phyloP scores from a whole-genome alignment of 768 basidiomycete genomes.

The Boletus pseudo-olivaceus region DNA sequence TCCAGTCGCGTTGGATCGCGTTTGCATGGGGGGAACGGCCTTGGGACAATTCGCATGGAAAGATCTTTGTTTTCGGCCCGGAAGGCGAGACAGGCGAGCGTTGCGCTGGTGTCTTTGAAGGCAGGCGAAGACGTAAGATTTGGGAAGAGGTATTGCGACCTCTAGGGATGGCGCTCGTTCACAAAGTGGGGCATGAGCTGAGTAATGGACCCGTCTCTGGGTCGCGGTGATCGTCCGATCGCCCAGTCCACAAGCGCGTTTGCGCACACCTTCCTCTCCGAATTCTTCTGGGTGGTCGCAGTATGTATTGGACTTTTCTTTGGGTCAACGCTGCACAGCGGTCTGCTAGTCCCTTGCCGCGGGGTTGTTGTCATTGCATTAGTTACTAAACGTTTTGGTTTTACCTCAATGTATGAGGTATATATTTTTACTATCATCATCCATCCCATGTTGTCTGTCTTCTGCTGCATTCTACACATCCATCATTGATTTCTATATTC shows the following conservation, averaged over 20 bases:
- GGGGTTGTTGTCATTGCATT: neutral
- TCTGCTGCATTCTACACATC: neutral
- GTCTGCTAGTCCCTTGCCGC: neutral
- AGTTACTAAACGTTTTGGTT: neutral
- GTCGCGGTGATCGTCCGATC: conserved; percentile 14
- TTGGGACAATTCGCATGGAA: conserved; percentile 55
- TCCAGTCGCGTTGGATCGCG: conserved; percentile 71
- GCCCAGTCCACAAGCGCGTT: conserved; percentile 8
- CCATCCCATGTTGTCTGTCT: neutral
- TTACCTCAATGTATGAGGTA: neutral
- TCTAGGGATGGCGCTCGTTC: conserved; percentile 60
- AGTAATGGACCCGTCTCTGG: conserved; percentile 57
- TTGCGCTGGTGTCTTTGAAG: conserved; percentile 59
- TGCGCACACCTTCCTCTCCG: neutral
- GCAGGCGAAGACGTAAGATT: conserved; percentile 51
- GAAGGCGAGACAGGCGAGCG: conserved; percentile 81
- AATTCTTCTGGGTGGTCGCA: neutral
- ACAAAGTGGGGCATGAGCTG: conserved; percentile 72
- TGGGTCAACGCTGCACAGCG: neutral
- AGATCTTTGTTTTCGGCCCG: conserved; percentile 76
- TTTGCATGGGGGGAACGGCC: conserved; percentile 74
- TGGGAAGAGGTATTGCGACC: conserved; percentile 71
- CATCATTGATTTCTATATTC: neutral
- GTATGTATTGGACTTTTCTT: conserved; percentile 5
- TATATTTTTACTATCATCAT: neutral